Percentiles rank a stretch among this genome's conserved stretches.
phyloP scores from a whole-genome alignment of 2,329 filamentous ascomycete genomes.

The Sporothrix inflata region DNA sequence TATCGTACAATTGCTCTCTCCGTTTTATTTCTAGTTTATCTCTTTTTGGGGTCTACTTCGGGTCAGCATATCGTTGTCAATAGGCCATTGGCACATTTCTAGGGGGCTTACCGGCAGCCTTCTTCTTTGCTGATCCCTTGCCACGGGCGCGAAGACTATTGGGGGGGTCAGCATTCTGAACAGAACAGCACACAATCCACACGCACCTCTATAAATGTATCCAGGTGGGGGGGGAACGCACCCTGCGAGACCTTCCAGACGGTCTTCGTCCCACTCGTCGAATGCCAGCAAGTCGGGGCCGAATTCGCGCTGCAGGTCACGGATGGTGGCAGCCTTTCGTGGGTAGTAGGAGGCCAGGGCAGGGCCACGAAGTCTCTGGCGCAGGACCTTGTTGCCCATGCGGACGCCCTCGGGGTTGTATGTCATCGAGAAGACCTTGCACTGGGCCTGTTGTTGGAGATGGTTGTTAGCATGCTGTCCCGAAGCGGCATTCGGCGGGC shows the following conservation, averaged over 20 bases:
- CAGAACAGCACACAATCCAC: background rate
- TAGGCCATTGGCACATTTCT: background rate
- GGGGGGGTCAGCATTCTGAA: background rate
- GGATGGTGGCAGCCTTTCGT: slow-evolving; percentile 69
- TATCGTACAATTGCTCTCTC: slow-evolving; percentile 10
- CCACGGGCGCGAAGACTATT: slow-evolving; percentile 73
- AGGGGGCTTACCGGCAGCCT: slow-evolving; percentile 48
- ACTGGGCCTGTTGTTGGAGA: slow-evolving; percentile 69
- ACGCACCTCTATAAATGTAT: too few species aligned
- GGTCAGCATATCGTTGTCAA: background rate
- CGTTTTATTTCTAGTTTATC: background rate
- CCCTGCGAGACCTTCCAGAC: slow-evolving; percentile 74
- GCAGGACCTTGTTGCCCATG: slow-evolving; percentile 88
- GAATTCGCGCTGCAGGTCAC: slow-evolving; percentile 73
- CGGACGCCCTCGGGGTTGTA: slow-evolving; percentile 85
- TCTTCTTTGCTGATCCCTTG: slow-evolving; percentile 89
- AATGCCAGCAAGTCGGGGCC: slow-evolving; percentile 67
- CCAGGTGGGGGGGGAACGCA: slow-evolving; percentile 42
- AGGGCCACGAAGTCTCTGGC: slow-evolving; percentile 84
- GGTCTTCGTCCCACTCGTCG: slow-evolving; percentile 77
- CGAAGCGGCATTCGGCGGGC: background rate
- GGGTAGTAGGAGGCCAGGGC: slow-evolving; percentile 88
- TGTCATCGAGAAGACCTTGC: slow-evolving; percentile 85
- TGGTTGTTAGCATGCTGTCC: background rate
- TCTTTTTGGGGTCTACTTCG: slow-evolving; percentile 4